Conservation (phyloP, 1,284 basidiomycete genomes). For the Cutaneotrichosporon sp. region DNA sequence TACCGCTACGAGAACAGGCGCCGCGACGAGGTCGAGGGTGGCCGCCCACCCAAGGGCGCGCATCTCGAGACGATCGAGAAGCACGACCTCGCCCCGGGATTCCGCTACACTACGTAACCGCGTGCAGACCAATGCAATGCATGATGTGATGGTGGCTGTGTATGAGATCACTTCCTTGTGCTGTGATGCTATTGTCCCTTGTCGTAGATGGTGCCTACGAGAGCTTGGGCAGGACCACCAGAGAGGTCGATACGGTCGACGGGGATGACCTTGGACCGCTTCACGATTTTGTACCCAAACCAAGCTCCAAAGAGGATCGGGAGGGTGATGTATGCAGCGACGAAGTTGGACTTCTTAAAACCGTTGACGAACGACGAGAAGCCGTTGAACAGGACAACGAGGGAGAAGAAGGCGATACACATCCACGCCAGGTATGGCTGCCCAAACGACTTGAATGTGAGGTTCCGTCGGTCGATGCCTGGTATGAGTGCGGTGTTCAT, state of each 20-base stretch:
- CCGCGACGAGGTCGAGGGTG: slow-evolving; percentile 48
- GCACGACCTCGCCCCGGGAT: slow-evolving; percentile 18
- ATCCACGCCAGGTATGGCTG: slow-evolving; percentile 31
- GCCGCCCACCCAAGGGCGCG: slow-evolving; percentile 28
- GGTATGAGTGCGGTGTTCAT: background rate
- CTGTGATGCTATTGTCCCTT: no score
- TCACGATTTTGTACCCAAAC: slow-evolving; percentile 11
- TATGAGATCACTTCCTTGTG: no score
- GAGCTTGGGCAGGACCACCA: slow-evolving; percentile 8
- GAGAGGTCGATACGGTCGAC: slow-evolving; percentile 70
- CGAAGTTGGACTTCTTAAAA: slow-evolving; percentile 15
- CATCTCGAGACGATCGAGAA: slow-evolving; percentile 12
- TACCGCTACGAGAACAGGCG: slow-evolving; percentile 48
- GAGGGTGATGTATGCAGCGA: slow-evolving; percentile 22
- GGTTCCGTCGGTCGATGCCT: slow-evolving; percentile 52
- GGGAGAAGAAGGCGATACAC: slow-evolving; percentile 13
- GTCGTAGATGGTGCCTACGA: slow-evolving; percentile 11
- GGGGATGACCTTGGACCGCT: slow-evolving; percentile 20
- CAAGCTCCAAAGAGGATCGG: slow-evolving; percentile 15
- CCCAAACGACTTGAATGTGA: slow-evolving; percentile 61
- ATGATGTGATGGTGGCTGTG: no score
- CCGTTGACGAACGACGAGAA: slow-evolving; percentile 5
- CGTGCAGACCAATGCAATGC: no score
- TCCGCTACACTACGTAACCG: slow-evolving; percentile 12
- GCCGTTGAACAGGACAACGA: slow-evolving; percentile 18